phyloP scores from a whole-genome alignment of 345 rosid species.

The Noccaea bulbosa region DNA sequence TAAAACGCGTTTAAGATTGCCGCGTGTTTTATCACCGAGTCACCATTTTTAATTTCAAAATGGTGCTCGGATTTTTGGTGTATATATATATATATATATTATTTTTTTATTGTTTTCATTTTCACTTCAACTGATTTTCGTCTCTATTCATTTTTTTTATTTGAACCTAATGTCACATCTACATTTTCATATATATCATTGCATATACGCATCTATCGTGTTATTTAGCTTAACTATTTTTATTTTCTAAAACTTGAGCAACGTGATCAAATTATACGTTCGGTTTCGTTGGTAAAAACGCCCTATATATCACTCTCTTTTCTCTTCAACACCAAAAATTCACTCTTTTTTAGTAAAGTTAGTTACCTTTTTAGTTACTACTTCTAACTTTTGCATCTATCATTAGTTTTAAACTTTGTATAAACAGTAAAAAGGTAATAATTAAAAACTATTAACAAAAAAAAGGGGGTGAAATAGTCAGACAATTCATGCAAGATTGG shows the following conservation, averaged over 20 bases:
- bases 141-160: too few species aligned
- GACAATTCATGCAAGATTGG: slow-evolving; percentile 25
- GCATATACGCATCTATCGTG: not conserved
- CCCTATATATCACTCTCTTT: not conserved
- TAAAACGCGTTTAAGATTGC: slow-evolving; percentile 31
- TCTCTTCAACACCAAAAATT: too few species aligned
- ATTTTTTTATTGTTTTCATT: not conserved
- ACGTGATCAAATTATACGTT: too few species aligned
- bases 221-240: not conserved
- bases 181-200: not conserved
- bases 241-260: too few species aligned
- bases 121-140: too few species aligned
- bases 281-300: too few species aligned
- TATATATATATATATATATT: too few species aligned
- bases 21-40: slow-evolving; percentile 13
- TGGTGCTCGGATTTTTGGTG: not conserved
- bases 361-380: not conserved
- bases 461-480: slow-evolving; percentile 36
- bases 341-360: not conserved
- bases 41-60: not conserved
- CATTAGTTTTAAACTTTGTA: not conserved
- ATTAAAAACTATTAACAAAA: not conserved
- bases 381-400: not conserved
- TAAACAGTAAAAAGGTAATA: not conserved
- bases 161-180: not conserved